phyloP scores from a whole-genome alignment of 2,329 filamentous ascomycete genomes.

The Zymoseptoria pseudotritici region DNA sequence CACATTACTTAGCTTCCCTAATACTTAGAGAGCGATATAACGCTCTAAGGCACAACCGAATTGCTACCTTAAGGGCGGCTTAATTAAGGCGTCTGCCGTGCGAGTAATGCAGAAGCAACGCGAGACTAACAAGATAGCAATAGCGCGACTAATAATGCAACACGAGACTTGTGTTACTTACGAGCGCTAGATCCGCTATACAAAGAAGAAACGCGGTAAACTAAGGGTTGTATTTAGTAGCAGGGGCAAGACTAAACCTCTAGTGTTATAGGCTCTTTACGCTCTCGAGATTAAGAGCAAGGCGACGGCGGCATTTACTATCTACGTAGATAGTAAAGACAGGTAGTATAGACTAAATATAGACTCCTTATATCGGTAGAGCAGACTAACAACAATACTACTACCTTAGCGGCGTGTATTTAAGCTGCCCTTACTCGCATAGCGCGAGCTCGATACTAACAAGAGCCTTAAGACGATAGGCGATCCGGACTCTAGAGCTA shows the following conservation, averaged over 20 bases:
- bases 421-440: not conserved
- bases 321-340: not conserved
- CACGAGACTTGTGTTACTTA: not conserved
- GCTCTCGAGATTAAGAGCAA: not conserved
- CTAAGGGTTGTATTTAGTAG: not conserved
- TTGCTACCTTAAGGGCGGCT: not conserved
- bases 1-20: no score
- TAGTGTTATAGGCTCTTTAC: not conserved
- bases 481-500: not conserved
- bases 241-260: not conserved
- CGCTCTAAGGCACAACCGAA: not conserved
- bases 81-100: not conserved
- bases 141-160: not conserved
- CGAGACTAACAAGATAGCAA: not conserved
- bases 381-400: not conserved
- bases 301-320: not conserved
- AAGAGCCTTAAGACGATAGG: not conserved
- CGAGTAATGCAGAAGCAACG: not conserved
- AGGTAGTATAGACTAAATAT: not conserved
- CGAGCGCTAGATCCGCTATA: not conserved
- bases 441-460: not conserved
- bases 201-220: not conserved
- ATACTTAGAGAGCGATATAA: not conserved
- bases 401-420: not conserved
- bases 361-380: not conserved